Evolutionary conservation across 176 grass and related monocot genomes (phyloP), one percentile per base, ranked within the genome.

Genomic region (Eleusine indica): DNA sequence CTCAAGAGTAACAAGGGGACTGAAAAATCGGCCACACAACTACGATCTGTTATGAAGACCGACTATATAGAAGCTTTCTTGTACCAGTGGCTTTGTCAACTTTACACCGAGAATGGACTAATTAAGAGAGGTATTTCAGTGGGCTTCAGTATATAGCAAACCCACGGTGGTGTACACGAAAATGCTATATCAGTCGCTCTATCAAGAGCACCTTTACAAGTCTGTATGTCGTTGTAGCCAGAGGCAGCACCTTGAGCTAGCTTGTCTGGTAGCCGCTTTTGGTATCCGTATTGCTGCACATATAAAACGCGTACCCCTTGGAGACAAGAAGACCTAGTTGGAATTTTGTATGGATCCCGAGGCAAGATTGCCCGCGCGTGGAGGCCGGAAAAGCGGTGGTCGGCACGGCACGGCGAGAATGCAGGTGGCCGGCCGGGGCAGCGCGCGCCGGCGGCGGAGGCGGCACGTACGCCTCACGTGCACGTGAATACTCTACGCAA

Each of bases 391-490:
- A 28, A 7, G 62, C 71, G 72, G 72, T 66, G 71, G 82, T 42
- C 82, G 61, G 72, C 82, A 66, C 46, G 35, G 82, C 72, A 64
- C 61, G 61, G 61, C 61, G 25, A 9, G 21, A 7, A 22, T 9
- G 57, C n/a, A n/a, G 42, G 58, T 83, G 70, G 18, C 81, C 57
- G 41, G 57, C 57, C 71, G 0, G 32, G 66, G 47, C 65, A 70
- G 37, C 79, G 21, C 12, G 78, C 79, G 72, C 62, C 35, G 62
- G 35, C 48, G 63, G 14, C 71, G 81, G 81, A 9, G 42, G 11
- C 80, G 80, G 72, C 71, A 84, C 62, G 47, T 43, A 67, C 51
- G 28, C 21, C 61, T 83, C 71, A 83, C 71, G 72, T 56, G 82
- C 82, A 28, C 60, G 7, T 37, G 1, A 21, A 42, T 83, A 67